A percentile compares a stretch with the other conserved stretches of the same genome.
Evolutionary conservation across 768 basidiomycete species (phyloP).

Genomic region (Myochromella boudieri): DNA sequence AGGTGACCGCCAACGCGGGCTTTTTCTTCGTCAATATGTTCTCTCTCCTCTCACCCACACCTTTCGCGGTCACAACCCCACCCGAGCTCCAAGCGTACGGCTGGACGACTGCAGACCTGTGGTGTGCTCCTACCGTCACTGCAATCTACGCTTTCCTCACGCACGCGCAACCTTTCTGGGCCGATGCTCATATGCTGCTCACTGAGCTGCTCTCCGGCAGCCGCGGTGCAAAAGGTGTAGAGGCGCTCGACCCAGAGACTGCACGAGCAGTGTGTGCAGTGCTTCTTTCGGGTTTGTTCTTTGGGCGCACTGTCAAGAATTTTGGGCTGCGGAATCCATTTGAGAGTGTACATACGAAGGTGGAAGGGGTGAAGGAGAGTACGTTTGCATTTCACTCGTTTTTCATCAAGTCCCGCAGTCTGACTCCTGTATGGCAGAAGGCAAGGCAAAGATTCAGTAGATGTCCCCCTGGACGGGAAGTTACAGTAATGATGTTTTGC

Average conservation of each 20-base stretch:
- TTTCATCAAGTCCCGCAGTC: too few relatives aligned
- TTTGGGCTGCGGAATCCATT: conserved; percentile 39
- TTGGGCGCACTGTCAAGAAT: conserved; percentile 63
- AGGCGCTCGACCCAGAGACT: conserved; percentile 57
- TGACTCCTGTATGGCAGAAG: neutral
- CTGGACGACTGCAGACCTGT: conserved; percentile 84
- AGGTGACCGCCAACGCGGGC: conserved; percentile 77
- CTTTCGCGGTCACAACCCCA: conserved; percentile 70
- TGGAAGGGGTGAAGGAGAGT: conserved; percentile 8
- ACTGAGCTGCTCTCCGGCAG: conserved; percentile 43
- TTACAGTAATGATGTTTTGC: too few relatives aligned
- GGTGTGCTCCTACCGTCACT: conserved; percentile 80
- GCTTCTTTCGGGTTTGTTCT: conserved; percentile 61
- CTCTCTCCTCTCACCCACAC: conserved; percentile 72
- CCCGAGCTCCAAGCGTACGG: conserved; percentile 79
- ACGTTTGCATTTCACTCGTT: conserved; percentile 1
- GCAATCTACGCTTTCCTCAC: conserved; percentile 80
- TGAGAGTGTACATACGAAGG: conserved; percentile 10
- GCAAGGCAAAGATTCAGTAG: conserved; percentile 13
- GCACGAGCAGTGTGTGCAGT: conserved; percentile 75
- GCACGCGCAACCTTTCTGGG: conserved; percentile 86
- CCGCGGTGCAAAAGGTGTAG: conserved; percentile 31
- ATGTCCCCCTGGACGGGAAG: too few relatives aligned
- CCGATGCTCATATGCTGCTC: conserved; percentile 51
- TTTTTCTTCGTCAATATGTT: conserved; percentile 78